A percentile compares a stretch with the other conserved stretches of the same genome.
Conservation (phyloP, 345 rosid genomes). For the Pelargonium nanum region DNA sequence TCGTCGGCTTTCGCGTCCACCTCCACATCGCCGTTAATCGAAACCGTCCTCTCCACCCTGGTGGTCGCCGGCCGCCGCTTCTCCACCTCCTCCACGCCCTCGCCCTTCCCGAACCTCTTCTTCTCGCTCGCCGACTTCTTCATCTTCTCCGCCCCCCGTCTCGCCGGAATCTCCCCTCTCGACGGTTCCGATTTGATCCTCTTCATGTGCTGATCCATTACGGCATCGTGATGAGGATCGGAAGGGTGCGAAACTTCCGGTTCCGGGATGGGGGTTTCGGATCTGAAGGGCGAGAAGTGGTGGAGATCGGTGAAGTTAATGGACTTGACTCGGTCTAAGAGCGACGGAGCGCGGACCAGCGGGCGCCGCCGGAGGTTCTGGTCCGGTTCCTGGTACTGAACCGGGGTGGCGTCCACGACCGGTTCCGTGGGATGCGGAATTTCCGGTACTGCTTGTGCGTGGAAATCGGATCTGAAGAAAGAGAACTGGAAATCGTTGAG, state of each 20-base stretch:
- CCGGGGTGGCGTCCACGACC: too few species aligned
- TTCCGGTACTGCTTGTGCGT: too few species aligned
- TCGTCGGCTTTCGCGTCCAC: constrained; percentile 48
- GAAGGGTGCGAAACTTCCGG: background rate
- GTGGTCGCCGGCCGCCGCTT: constrained; percentile 4
- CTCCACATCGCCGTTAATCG: constrained; percentile 15
- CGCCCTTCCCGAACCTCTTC: constrained; percentile 8
- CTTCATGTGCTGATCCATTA: constrained; percentile 14
- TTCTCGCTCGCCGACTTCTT: constrained; percentile 66
- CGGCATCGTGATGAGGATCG: background rate
- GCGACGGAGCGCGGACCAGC: constrained; percentile 39
- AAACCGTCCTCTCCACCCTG: constrained; percentile 11
- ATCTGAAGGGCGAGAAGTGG: constrained; percentile 20
- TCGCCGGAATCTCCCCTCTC: constrained; percentile 9
- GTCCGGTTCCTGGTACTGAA: background rate
- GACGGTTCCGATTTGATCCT: constrained; percentile 34
- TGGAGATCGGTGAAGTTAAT: constrained; percentile 17
- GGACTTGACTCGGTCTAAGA: constrained; percentile 56
- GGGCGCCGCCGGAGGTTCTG: background rate
- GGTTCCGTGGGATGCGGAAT: too few species aligned
- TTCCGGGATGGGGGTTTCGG: constrained; percentile 19
- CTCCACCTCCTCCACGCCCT: constrained; percentile 15
- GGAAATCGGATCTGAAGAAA: constrained; percentile 14
- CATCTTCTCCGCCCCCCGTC: constrained; percentile 25
- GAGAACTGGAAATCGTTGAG: constrained; percentile 14